Conservation (phyloP, 2,329 filamentous ascomycete species). For the Verticillium nubilum region DNA sequence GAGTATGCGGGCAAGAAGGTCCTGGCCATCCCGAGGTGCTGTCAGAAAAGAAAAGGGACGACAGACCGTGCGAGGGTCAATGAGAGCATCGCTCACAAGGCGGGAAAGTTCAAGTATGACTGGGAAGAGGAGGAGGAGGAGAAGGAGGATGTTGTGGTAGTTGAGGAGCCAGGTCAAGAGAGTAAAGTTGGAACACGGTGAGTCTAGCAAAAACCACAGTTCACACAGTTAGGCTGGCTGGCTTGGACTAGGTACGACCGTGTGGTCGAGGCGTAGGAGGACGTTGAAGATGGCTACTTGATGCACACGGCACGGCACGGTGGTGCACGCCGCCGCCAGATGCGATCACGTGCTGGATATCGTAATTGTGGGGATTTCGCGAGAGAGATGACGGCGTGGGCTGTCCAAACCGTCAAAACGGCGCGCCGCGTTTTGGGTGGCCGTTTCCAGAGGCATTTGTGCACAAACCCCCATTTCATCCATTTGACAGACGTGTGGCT, state of each 20-base stretch:
- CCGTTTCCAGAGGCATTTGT: too few relatives aligned
- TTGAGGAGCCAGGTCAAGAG: too few relatives aligned
- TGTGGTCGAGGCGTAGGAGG: background rate
- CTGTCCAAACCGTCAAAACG: background rate
- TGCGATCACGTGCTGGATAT: background rate
- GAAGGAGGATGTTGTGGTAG: too few relatives aligned
- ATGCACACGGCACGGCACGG: background rate
- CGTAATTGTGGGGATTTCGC: background rate
- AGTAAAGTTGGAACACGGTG: too few relatives aligned
- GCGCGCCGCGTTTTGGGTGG: too few relatives aligned
- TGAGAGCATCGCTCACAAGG: constrained; percentile 2
- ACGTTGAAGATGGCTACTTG: background rate
- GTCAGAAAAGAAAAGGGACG: constrained; percentile 29
- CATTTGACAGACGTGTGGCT: background rate
- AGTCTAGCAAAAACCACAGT: too few relatives aligned
- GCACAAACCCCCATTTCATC: background rate
- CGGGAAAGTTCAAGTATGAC: too few relatives aligned
- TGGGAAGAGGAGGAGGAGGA: too few relatives aligned
- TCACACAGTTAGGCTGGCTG: too few relatives aligned
- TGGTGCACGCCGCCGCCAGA: background rate
- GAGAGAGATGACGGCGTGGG: background rate
- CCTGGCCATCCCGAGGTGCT: constrained; percentile 33
- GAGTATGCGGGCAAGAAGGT: constrained; percentile 32
- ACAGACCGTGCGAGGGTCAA: constrained; percentile 25
- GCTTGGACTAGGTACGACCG: too few relatives aligned